These are phyloP conservation scores for Musa balbisiana DNA, from an alignment of 202 grass and related monocot genomes.

Conservation along the genomic window DNA sequence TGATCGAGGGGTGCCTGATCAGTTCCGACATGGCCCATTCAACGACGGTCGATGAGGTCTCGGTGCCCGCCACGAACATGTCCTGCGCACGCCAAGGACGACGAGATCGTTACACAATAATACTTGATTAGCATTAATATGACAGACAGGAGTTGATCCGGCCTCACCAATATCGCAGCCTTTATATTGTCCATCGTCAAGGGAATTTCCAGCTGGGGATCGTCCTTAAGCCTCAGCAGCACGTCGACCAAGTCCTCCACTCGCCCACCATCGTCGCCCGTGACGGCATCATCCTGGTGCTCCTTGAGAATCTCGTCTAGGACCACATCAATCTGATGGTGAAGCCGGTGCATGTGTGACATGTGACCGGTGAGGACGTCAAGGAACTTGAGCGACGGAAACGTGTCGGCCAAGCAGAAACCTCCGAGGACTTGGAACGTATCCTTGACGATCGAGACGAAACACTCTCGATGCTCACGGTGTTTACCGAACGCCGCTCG, in stretches of 20 bases:
- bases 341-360: background rate
- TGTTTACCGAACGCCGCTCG: background rate
- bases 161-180: slow-evolving; percentile 21
- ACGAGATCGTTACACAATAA: background rate
- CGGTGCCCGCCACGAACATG: background rate
- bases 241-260: slow-evolving; percentile 21
- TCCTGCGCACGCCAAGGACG: background rate
- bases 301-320: slow-evolving; percentile 15
- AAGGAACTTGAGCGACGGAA: slow-evolving; percentile 28
- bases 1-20: slow-evolving; percentile 1
- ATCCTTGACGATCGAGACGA: slow-evolving; percentile 27
- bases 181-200: slow-evolving; percentile 15
- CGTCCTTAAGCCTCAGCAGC: slow-evolving; percentile 20
- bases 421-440: slow-evolving; percentile 10
- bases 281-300: background rate
- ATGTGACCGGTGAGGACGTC: slow-evolving; percentile 9
- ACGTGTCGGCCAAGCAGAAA: slow-evolving; percentile 27
- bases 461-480: background rate
- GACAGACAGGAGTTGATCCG: no score
- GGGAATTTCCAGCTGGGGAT: slow-evolving; percentile 17
- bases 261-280: background rate
- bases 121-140: background rate
- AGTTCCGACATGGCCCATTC: slow-evolving; percentile 22
- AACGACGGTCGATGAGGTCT: background rate
- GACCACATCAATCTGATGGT: slow-evolving; percentile 15